phyloP scores from a whole-genome alignment of 352 stramenopile species.

The Albugo laibachii region DNA sequence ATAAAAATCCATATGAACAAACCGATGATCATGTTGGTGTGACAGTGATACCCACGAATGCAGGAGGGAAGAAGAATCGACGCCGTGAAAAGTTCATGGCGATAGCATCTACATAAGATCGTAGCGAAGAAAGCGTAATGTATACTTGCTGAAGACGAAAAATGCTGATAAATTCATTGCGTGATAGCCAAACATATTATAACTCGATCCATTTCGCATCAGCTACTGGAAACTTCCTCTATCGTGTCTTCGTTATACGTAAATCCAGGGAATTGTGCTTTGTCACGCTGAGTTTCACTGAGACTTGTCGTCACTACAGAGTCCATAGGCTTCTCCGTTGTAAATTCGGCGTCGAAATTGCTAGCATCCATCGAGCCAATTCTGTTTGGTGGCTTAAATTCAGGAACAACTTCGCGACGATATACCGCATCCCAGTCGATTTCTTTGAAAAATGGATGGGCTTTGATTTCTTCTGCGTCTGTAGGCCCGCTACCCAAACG shows the following conservation, averaged over 20 bases:
- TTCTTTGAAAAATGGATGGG: conserved; percentile 82
- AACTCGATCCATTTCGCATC: no score
- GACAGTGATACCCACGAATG: conserved; percentile 19
- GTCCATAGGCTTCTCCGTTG: conserved; percentile 76
- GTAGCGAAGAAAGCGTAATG: no score
- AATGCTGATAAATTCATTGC: no score
- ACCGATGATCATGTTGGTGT: conserved; percentile 37
- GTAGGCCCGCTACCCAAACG: conserved; percentile 70
- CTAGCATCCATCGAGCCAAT: conserved; percentile 81
- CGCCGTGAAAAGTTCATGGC: no score
- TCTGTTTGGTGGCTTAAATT: conserved; percentile 82
- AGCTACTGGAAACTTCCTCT: conserved; percentile 19
- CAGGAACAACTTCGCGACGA: conserved; percentile 69
- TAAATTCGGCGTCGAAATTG: conserved; percentile 91
- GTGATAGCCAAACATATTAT: no score
- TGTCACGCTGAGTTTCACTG: conserved; percentile 79
- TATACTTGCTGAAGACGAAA: no score
- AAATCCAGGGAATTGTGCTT: conserved; percentile 78
- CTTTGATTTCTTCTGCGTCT: conserved; percentile 85
- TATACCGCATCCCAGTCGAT: conserved; percentile 85
- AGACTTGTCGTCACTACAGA: conserved; percentile 80
- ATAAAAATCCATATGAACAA: conserved; percentile 95
- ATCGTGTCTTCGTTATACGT: conserved; percentile 80
- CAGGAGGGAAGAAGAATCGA: background rate
- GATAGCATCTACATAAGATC: no score